Conservation (phyloP, 352 stramenopile genomes). For the Phytophthora agathidicida region DNA sequence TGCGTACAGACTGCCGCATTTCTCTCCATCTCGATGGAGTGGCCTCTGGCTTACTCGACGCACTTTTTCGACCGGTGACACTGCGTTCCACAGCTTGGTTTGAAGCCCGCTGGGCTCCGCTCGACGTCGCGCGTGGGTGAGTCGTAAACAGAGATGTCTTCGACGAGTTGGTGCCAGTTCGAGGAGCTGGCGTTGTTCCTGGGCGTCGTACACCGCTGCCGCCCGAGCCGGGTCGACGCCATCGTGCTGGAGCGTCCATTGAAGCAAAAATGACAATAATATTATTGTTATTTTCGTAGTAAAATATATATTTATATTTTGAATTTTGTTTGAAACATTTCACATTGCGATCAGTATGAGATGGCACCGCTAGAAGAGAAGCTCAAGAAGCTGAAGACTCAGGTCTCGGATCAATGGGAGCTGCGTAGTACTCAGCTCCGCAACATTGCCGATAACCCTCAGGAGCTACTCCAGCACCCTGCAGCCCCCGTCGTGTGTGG, state of each 20-base stretch:
- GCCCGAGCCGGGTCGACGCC: slow-evolving; percentile 7
- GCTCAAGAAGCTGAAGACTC: slow-evolving; percentile 25
- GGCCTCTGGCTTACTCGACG: background rate
- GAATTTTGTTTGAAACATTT: background rate
- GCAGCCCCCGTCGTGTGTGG: slow-evolving; percentile 42
- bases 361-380: slow-evolving; percentile 15
- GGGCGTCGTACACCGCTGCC: slow-evolving; percentile 3
- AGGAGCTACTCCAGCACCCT: slow-evolving; percentile 42
- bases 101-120: slow-evolving; percentile 3
- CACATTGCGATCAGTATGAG: slow-evolving; percentile 19
- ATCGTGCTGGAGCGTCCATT: slow-evolving; percentile 26
- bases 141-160: slow-evolving; percentile 8
- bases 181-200: slow-evolving; percentile 10
- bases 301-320: slow-evolving; percentile 4
- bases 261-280: slow-evolving; percentile 20
- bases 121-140: background rate
- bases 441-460: slow-evolving; percentile 13
- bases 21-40: slow-evolving; percentile 68
- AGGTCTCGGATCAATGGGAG: slow-evolving; percentile 22
- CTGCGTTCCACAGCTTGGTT: slow-evolving; percentile 21
- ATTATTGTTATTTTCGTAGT: too few relatives aligned
- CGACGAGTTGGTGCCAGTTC: background rate
- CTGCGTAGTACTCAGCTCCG: slow-evolving; percentile 19
- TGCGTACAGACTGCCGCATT: slow-evolving; percentile 65
- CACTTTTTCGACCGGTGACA: slow-evolving; percentile 7